Evolutionary conservation across 2,329 filamentous ascomycete species (phyloP), one percentile per base, ranked within the genome.

Genomic region (Pseudogymnoascus sp.): DNA sequence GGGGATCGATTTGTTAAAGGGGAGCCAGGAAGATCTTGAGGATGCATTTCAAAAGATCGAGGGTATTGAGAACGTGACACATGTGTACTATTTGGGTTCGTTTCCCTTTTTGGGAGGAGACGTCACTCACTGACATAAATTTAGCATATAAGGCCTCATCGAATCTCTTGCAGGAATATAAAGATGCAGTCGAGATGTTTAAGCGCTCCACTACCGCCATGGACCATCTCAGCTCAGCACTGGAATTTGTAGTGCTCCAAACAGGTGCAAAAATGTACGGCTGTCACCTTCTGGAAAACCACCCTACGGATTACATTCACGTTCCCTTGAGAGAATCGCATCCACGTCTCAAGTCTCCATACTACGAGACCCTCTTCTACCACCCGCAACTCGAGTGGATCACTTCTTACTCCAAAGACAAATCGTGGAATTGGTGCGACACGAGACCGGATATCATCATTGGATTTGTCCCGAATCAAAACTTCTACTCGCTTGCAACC

Each of bases 81-180:
- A 80, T 69, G 73, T 78, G 11, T 77, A 77, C 68, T 79, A 76
- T 63, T 66, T 78, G 28, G 74, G 72, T 74, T 62, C 16, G 69
- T 67, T 9, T 34, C 23, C 21, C 56, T 38, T 6, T 14, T 31
- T 56, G 8, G 12, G 38, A 34, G 40, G 4, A 12, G 11, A 8
- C 12, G 21, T 8, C 21, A 62, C 12, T n/a, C 8, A 28, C 63
- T 62, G 23, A 63, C 12, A 61, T 43, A 12, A 36, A 43, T 34
- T 31, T 28, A 69, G 76, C 77, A 59, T 78, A 77, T 69, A 79
- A 78, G 67, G 76, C 75, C 12, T 72, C 70, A 14, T 71, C 72
- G 14, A 75, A 79, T 63, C 59, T 75, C 8, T 67, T 73, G 16
- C 72, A 75, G 63, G 76, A 78, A 65, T 64, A 73, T 43, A 68